Evolutionary conservation across 108 stramenopile genomes (phyloP).

Genomic region (Craspedostauros australis): DNA sequence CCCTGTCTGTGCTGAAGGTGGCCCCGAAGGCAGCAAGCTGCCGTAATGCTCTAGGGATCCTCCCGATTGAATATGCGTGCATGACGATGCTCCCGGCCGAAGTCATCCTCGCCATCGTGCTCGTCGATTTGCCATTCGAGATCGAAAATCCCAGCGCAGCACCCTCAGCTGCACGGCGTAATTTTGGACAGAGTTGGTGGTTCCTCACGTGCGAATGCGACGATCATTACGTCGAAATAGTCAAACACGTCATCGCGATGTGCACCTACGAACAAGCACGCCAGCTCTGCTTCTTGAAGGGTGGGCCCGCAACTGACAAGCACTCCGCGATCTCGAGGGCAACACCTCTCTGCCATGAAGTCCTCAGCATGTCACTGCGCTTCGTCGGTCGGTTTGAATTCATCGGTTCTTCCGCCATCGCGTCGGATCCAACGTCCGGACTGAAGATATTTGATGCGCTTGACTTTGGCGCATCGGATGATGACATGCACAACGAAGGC

Average conservation of each 20-base stretch:
- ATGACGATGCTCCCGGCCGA: slow-evolving; percentile 57
- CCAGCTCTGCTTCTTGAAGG: slow-evolving; percentile 45
- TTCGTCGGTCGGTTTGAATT: slow-evolving; percentile 77
- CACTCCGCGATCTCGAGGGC: slow-evolving; percentile 50
- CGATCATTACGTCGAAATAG: slow-evolving; percentile 58
- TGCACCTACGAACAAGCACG: slow-evolving; percentile 70
- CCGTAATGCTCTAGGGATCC: slow-evolving; percentile 49
- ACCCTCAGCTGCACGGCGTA: too few species aligned
- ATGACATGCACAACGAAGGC: slow-evolving; percentile 26
- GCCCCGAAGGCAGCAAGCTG: slow-evolving; percentile 48
- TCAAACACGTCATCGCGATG: slow-evolving; percentile 57
- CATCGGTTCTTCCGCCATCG: slow-evolving; percentile 23
- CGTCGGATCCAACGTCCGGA: slow-evolving; percentile 13
- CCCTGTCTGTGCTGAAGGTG: slow-evolving; percentile 65
- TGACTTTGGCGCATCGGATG: slow-evolving; percentile 63
- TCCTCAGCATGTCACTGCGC: slow-evolving; percentile 43
- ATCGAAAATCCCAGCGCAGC: slow-evolving; percentile 45
- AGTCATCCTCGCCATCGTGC: slow-evolving; percentile 70
- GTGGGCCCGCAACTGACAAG: slow-evolving; percentile 7
- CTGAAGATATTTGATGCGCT: slow-evolving; percentile 60
- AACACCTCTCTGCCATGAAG: slow-evolving; percentile 53
- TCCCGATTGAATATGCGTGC: slow-evolving; percentile 75
- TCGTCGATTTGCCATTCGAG: slow-evolving; percentile 75
- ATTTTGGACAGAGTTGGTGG: slow-evolving; percentile 78
- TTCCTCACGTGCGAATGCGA: slow-evolving; percentile 76